Evolutionary conservation across 352 stramenopile species (phyloP).

Genomic region (Blastocystis sp.): DNA sequence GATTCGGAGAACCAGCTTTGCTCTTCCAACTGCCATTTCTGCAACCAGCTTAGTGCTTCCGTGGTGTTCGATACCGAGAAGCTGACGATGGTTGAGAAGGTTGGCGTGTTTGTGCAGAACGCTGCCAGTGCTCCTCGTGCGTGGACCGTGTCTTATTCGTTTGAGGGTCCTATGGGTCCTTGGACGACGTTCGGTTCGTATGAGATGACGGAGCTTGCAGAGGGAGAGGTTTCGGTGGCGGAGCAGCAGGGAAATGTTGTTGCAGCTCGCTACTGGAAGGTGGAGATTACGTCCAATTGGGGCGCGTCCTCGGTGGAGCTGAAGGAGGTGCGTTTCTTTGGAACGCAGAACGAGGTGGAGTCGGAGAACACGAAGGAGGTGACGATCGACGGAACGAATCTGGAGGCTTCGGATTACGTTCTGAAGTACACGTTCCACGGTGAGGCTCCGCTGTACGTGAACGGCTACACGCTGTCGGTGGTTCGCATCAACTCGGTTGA

Average conservation of each 20-base stretch:
- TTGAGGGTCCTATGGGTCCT: constrained; percentile 9
- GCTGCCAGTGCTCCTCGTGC: constrained; percentile 20
- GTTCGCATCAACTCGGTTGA: constrained; percentile 23
- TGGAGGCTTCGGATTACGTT: constrained; percentile 39
- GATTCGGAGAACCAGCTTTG: neutral
- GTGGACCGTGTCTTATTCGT: constrained; percentile 48
- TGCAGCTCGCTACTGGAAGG: constrained; percentile 46
- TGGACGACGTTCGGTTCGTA: neutral
- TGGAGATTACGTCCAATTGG: constrained; percentile 54
- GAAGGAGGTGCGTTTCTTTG: constrained; percentile 39
- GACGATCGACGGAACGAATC: neutral
- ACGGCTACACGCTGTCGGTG: constrained; percentile 29
- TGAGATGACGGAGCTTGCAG: neutral
- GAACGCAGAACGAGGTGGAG: neutral
- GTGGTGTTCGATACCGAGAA: constrained; percentile 56
- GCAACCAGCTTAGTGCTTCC: constrained; percentile 47
- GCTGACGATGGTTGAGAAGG: constrained; percentile 41
- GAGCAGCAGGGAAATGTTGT: constrained; percentile 1
- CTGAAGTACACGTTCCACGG: constrained; percentile 47
- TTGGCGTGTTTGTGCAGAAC: constrained; percentile 19
- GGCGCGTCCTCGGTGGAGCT: constrained; percentile 32
- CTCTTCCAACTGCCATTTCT: neutral
- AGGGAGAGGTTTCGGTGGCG: constrained; percentile 2
- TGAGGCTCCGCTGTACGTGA: neutral
- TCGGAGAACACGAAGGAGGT: constrained; percentile 3